Percentiles rank a stretch among this genome's conserved stretches.
Conservation (phyloP, 208 protist genomes). For the Acanthamoeba healyi region DNA sequence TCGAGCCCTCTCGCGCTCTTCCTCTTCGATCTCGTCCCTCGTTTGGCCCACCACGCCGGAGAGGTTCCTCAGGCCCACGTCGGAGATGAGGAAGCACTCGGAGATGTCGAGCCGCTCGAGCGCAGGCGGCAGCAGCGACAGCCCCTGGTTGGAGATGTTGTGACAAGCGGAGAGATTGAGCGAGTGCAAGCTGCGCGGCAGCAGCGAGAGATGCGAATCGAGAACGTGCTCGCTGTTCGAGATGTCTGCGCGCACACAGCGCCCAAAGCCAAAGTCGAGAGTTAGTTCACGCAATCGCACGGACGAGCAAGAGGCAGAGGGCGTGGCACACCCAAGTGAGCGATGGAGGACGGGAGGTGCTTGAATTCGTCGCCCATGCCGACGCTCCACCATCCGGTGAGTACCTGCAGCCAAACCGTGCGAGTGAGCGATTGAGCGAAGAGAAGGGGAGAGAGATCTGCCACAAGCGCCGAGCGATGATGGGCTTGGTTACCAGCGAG, state of each 20-base stretch:
- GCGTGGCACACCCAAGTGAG: not conserved
- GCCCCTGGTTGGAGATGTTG: not conserved
- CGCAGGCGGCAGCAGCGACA: not conserved
- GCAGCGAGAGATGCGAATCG: not conserved
- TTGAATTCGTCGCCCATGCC: constrained; percentile 52
- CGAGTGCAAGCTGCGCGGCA: not conserved
- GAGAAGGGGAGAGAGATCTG: not conserved
- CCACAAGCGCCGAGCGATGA: not conserved
- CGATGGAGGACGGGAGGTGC: not conserved
- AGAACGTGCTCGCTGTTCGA: not conserved
- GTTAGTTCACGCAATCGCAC: not conserved
- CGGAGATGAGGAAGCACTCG: constrained; percentile 46
- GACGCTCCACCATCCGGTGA: constrained; percentile 27
- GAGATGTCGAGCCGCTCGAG: constrained; percentile 1
- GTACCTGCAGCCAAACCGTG: not conserved
- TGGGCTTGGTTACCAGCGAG: constrained; percentile 1
- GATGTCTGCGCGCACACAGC: not conserved
- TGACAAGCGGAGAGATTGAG: constrained; percentile 8
- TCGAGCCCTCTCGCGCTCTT: not conserved
- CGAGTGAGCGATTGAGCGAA: not conserved
- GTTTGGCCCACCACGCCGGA: constrained; percentile 20
- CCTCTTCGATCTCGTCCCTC: not conserved
- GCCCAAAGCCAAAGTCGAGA: not conserved
- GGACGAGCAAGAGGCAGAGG: not conserved
- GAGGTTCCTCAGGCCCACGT: not conserved